Conservation (phyloP, 2,329 filamentous ascomycete genomes). For the Fonsecaea nubica region DNA sequence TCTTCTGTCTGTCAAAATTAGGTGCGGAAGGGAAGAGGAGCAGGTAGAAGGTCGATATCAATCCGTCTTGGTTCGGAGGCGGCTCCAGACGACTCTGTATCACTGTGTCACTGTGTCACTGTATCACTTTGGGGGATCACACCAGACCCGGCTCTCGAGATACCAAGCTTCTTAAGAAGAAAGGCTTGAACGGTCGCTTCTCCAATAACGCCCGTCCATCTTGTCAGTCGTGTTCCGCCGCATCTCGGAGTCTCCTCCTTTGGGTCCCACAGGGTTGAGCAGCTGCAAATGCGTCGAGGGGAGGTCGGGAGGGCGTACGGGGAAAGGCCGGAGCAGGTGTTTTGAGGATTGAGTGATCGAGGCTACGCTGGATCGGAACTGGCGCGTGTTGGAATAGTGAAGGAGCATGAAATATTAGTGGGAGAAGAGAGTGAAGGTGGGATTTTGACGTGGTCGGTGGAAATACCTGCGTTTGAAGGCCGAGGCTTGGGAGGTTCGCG, state of each 20-base stretch:
- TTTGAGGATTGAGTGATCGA: neutral
- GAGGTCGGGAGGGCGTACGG: neutral
- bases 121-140: neutral
- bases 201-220: neutral
- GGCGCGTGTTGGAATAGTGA: neutral
- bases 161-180: constrained; percentile 24
- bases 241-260: neutral
- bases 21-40: neutral
- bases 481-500: no score
- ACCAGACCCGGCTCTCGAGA: neutral
- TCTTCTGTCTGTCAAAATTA: neutral
- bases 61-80: neutral
- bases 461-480: neutral
- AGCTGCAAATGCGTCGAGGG: neutral
- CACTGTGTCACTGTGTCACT: neutral
- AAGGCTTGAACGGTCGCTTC: constrained; percentile 5
- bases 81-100: neutral
- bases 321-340: neutral
- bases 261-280: neutral
- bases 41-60: neutral
- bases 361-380: neutral
- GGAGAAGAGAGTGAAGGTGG: neutral
- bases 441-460: neutral
- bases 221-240: neutral
- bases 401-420: neutral